These are phyloP conservation scores for Epichloe coenophiala DNA, from an alignment of 2,329 filamentous ascomycete genomes.

Conservation along the genomic window DNA sequence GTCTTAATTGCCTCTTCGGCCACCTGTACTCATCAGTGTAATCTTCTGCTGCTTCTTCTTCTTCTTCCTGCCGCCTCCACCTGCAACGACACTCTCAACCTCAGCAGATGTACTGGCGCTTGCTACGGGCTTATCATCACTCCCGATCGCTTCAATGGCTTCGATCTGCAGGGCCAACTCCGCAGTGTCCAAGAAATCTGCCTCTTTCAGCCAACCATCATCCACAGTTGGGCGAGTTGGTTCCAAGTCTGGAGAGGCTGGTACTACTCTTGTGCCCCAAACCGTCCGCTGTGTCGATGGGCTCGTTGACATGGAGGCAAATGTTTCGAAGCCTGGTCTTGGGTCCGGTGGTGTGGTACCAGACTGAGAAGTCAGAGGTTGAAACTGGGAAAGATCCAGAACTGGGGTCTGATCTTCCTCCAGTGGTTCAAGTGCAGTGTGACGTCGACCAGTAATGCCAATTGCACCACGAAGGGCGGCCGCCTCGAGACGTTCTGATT, in stretches of 20 bases:
- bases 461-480: slow-evolving; percentile 46
- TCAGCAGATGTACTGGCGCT: slow-evolving; percentile 4
- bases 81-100: slow-evolving; percentile 11
- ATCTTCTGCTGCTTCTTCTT: slow-evolving; percentile 59
- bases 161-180: slow-evolving; percentile 49
- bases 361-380: slow-evolving; percentile 40
- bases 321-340: slow-evolving; percentile 47
- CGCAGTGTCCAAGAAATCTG: slow-evolving; percentile 53
- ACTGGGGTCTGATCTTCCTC: slow-evolving; percentile 25
- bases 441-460: slow-evolving; percentile 21
- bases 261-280: slow-evolving; percentile 73
- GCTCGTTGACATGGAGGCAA: slow-evolving; percentile 71
- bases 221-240: slow-evolving; percentile 29
- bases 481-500: slow-evolving; percentile 69
- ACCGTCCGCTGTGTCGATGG: slow-evolving; percentile 67
- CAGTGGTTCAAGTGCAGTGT: slow-evolving; percentile 17
- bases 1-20: slow-evolving; percentile 30
- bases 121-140: slow-evolving; percentile 8
- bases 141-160: slow-evolving; percentile 31
- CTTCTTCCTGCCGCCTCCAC: slow-evolving; percentile 35
- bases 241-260: slow-evolving; percentile 41
- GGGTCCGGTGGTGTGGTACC: slow-evolving; percentile 42
- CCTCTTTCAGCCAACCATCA: slow-evolving; percentile 79
- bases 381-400: slow-evolving; percentile 49
- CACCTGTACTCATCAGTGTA: slow-evolving; percentile 55